Base-by-base conservation (phyloP, 108 stramenopile species). In the Licmophora abbreviata region DNA sequence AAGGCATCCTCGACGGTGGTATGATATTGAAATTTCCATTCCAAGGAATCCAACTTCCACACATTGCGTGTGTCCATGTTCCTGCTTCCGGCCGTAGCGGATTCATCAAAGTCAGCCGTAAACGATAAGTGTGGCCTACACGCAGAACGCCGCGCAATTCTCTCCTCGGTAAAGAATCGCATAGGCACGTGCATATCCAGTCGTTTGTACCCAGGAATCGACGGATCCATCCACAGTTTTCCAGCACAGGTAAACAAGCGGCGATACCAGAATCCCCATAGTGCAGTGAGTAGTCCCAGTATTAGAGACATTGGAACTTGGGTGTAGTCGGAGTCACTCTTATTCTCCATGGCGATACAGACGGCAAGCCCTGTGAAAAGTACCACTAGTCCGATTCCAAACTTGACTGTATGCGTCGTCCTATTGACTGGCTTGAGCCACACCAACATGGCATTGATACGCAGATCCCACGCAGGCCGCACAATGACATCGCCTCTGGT, bases 161-260 rank as follows among this genome's bases (percentile, higher is more conserved):
- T 24, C 27, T 50, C 42, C 1, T 23, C 29, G 3, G 36, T 46
- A 36, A 69, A 66, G 21, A 63, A 40, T 23, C 77, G 63, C 32
- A 78, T 37, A 1, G 77, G 44, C 0, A 60, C 64, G 56, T 73
- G 71, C 67, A 73, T 69, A 24, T 64, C 47, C 54, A 66, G 10
- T 29, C 77, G 67, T 15, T 69, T 63, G 27, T 22, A 29, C 12
- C 48, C 56, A 10, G 71, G 56, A 24, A 66, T 23, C n/a, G 22
- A 38, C 6, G 77, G 77, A 66, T 78, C 68, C 77, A 78, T 78
- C 77, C 77, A 78, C 5, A 57, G 54, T 43, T 66, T 66, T 22
- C 53, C 65, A 7, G 26, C 22, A 0, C 48, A 29, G 38, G 15
- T 52, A 4, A 64, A 29, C n/a, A 53, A 30, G 5, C 23, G 27